Base-by-base conservation (phyloP, 768 basidiomycete genomes). In the Paxillus ammoniavirescens region DNA sequence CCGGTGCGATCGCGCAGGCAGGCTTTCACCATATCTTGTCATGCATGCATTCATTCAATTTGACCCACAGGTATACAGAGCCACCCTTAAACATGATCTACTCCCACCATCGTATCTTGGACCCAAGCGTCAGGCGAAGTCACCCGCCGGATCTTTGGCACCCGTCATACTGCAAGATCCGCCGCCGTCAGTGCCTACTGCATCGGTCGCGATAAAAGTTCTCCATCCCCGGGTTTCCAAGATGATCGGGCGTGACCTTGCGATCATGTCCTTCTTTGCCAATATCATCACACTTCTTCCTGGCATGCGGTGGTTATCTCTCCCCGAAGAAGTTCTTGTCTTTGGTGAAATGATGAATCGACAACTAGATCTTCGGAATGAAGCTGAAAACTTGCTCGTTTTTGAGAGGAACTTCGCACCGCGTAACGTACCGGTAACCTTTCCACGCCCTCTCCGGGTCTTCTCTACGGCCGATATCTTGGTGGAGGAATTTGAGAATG, bases 271-370 rank as follows among this genome's bases (percentile, higher is more conserved):
- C 41, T 88, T 96, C 75, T 98, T 98, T 66, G 93, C 96, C 26
- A 77, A 79, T 38, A 70, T 81, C 54, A 78, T 98, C 54, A 82
- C 91, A 48, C 47, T 87, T 28, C 70, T 98, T 50, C 97, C 97
- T 0, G 93, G 93, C 26, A 93, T 97, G 87, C 81, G 93, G 60
- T 99, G 97, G 97, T 72, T 99, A 45, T 97, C 93, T 7, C 79
- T 99, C 15, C 91, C 94, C 0, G 92, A 99, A 63, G 97, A 99
- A 69, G 96, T 98, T 7, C 74, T 83, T 21, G 92, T 96, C 4
- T 99, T 99, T 68, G 97, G 97, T 7, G 72, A 78, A 31, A 96
- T 99, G 93, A 99, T 99, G 97, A 81, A 83, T 65, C 89, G 85
- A 61, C 97, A 99, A 69, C 80, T 98, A 18, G 93, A 98, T 71